A percentile compares a stretch with the other conserved stretches of the same genome.
These are phyloP conservation scores for Suhomyces bokatorum DNA, from an alignment of 1,139 yeast genomes.

Conservation along the genomic window DNA sequence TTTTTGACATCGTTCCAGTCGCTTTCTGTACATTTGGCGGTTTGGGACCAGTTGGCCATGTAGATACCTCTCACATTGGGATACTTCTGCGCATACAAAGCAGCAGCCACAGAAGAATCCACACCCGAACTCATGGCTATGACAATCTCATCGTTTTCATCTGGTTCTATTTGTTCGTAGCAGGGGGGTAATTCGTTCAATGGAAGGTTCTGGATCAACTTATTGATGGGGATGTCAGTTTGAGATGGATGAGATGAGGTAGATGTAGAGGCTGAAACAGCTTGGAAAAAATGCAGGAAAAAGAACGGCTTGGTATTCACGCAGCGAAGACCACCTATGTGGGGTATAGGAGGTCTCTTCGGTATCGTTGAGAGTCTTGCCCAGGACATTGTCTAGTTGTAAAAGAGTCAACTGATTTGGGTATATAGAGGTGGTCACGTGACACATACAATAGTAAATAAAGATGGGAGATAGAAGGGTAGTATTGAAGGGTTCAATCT, in stretches of 20 bases:
- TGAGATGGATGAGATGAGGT: neutral
- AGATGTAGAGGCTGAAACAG: neutral
- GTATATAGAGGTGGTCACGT: too few relatives aligned
- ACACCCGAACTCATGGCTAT: slow-evolving; percentile 98
- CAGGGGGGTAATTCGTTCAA: slow-evolving; percentile 6
- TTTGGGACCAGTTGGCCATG: slow-evolving; percentile 90
- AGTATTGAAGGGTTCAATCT: too few relatives aligned
- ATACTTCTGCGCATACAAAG: slow-evolving; percentile 55
- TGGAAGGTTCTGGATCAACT: slow-evolving; percentile 1
- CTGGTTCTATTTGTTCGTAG: slow-evolving; percentile 46
- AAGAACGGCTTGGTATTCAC: too few relatives aligned
- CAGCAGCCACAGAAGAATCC: slow-evolving; percentile 89
- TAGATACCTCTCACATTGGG: slow-evolving; percentile 73
- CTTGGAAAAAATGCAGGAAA: too few relatives aligned
- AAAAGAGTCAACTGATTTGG: too few relatives aligned
- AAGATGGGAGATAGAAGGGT: too few relatives aligned
- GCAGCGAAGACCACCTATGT: too few relatives aligned
- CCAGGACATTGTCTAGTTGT: too few relatives aligned
- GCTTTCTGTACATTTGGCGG: slow-evolving; percentile 72
- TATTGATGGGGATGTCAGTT: neutral
- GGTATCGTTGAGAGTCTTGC: too few relatives aligned
- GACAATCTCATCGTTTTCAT: slow-evolving; percentile 56
- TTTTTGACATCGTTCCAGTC: slow-evolving; percentile 85
- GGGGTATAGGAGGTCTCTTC: too few relatives aligned
- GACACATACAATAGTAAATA: too few relatives aligned